Evolutionary conservation across 768 basidiomycete species (phyloP).

Genomic region (Coprinopsis sp.): DNA sequence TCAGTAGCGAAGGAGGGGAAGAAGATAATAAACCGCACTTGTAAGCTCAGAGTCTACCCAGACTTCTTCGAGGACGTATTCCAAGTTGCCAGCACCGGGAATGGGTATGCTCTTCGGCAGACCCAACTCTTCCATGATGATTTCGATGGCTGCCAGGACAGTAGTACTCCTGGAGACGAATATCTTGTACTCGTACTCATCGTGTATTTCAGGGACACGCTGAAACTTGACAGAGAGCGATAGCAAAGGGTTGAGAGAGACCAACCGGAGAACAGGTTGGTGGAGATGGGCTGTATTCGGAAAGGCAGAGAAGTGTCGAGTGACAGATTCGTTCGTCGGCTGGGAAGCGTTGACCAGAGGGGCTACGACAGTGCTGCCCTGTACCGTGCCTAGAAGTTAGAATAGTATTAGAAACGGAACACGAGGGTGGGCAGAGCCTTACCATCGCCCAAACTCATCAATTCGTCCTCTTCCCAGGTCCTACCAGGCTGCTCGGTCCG

Average conservation of each 20-base stretch:
- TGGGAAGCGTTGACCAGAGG: constrained; percentile 45
- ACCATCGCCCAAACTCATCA: constrained; percentile 65
- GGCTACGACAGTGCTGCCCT: constrained; percentile 40
- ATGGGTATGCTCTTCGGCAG: constrained; percentile 60
- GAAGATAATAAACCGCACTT: constrained; percentile 38
- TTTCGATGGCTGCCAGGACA: constrained; percentile 49
- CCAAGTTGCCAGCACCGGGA: constrained; percentile 62
- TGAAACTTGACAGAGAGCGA: constrained; percentile 49
- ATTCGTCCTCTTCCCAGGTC: constrained; percentile 68
- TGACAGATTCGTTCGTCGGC: constrained; percentile 25
- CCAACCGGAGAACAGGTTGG: constrained; percentile 61
- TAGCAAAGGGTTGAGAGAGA: constrained; percentile 64
- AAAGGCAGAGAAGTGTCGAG: constrained; percentile 66
- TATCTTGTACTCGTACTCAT: constrained; percentile 60
- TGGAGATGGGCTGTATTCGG: constrained; percentile 65
- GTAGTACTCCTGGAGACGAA: constrained; percentile 59
- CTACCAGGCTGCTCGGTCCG: constrained; percentile 55
- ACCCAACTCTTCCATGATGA: constrained; percentile 60
- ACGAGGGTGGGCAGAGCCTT: constrained; percentile 9
- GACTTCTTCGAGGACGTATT: constrained; percentile 71
- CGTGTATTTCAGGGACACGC: constrained; percentile 74
- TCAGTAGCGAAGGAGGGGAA: constrained; percentile 8
- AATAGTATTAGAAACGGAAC: neutral
- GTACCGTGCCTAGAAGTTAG: constrained; percentile 42
- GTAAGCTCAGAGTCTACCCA: constrained; percentile 49